Conservation (phyloP, 768 basidiomycete genomes). For the Mycena crocata region DNA sequence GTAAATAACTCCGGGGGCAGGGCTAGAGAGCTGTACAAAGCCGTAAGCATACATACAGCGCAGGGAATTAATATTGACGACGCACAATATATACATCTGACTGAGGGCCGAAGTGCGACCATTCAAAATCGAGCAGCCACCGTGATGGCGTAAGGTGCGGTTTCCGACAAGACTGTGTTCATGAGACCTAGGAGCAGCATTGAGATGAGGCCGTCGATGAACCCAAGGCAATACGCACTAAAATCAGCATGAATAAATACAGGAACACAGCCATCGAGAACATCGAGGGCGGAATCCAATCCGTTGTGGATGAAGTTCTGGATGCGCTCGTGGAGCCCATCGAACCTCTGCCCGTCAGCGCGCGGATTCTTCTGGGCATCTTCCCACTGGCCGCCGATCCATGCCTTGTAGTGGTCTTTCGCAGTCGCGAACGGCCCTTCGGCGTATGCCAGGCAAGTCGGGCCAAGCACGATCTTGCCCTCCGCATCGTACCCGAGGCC, state of each 20-base stretch:
- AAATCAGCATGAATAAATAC: constrained; percentile 22
- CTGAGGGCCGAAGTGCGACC: constrained; percentile 19
- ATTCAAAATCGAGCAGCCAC: constrained; percentile 25
- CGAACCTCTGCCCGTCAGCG: constrained; percentile 18
- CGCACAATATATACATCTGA: constrained; percentile 23
- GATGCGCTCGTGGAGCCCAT: constrained; percentile 20
- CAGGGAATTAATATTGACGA: background rate
- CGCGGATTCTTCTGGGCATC: constrained; percentile 16
- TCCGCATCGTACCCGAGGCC: constrained; percentile 17
- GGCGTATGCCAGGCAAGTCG: constrained; percentile 19
- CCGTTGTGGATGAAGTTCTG: constrained; percentile 16
- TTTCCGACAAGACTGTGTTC: constrained; percentile 16
- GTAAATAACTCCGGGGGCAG: constrained; percentile 17
- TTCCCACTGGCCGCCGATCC: constrained; percentile 24
- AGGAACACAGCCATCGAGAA: constrained; percentile 10
- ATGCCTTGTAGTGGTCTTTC: constrained; percentile 22
- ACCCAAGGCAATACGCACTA: background rate
- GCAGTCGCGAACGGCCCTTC: constrained; percentile 19
- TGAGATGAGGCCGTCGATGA: background rate
- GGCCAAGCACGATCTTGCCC: constrained; percentile 19
- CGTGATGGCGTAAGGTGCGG: constrained; percentile 7
- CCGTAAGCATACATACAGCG: background rate
- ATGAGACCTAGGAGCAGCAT: background rate
- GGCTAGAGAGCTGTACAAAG: constrained; percentile 2
- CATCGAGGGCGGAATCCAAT: constrained; percentile 21